A percentile compares a stretch with the other conserved stretches of the same genome.
Evolutionary conservation across 148 eudicot genomes (phyloP).

Genomic region (Drosera capensis): DNA sequence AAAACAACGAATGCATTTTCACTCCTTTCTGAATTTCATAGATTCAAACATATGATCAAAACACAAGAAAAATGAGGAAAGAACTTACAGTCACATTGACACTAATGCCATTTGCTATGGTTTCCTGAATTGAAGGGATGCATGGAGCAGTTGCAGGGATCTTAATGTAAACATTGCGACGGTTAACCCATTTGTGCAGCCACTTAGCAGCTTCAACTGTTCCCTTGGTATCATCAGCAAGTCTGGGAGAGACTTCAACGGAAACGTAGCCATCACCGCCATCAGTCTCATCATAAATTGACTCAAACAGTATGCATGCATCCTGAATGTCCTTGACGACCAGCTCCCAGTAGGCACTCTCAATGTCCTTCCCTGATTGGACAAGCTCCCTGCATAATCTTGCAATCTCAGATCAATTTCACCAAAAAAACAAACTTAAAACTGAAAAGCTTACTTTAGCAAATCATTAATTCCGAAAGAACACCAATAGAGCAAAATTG

Average conservation of each 20-base stretch:
- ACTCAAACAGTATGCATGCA: constrained; percentile 82
- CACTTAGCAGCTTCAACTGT: constrained; percentile 95
- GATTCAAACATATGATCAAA: not conserved
- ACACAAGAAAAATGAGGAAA: not conserved
- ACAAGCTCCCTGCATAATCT: constrained; percentile 56
- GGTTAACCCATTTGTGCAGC: constrained; percentile 71
- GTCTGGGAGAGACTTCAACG: constrained; percentile 93
- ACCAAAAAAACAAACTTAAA: not conserved
- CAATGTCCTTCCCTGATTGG: constrained; percentile 76
- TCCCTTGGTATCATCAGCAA: constrained; percentile 88
- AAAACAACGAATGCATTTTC: no score
- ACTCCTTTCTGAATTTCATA: no score
- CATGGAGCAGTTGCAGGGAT: constrained; percentile 96
- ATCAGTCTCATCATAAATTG: constrained; percentile 73
- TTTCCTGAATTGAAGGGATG: constrained; percentile 82
- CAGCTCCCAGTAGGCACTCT: constrained; percentile 92
- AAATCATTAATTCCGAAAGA: no score
- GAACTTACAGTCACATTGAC: constrained; percentile 94
- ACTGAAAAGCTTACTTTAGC: no score
- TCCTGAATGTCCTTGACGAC: constrained; percentile 96
- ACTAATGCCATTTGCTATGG: constrained; percentile 77
- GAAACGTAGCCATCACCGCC: constrained; percentile 93
- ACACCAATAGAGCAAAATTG: no score
- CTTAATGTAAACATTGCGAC: constrained; percentile 85
- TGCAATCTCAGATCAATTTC: not conserved